Evolutionary conservation across 2,329 filamentous ascomycete genomes (phyloP).

Genomic region (Diaporthe citri): DNA sequence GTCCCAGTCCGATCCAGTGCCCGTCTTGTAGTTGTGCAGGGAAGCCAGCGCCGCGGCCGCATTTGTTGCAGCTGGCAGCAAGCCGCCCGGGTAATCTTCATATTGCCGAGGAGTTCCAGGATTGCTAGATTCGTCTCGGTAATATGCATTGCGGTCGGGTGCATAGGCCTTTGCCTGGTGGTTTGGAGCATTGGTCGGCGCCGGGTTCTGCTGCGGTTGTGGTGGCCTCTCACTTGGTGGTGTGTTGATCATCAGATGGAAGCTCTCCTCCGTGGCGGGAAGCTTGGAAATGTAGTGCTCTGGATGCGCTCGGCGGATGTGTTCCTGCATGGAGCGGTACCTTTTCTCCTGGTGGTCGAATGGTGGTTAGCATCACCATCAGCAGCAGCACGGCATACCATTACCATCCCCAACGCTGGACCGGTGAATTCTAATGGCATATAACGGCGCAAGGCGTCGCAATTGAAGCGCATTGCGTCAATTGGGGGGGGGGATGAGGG

Average conservation of each 20-base stretch:
- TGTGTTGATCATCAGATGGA: conserved; percentile 94
- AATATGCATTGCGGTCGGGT: conserved; percentile 75
- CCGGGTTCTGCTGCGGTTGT: conserved; percentile 50
- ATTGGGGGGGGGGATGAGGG: conserved; percentile 22
- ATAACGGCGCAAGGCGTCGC: conserved; percentile 38
- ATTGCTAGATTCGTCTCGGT: conserved; percentile 74
- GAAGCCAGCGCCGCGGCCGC: conserved; percentile 90
- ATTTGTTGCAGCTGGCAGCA: conserved; percentile 75
- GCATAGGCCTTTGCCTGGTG: conserved; percentile 61
- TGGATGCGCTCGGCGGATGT: conserved; percentile 96
- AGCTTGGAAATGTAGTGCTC: conserved; percentile 99
- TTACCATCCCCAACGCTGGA: not conserved
- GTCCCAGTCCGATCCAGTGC: conserved; percentile 80
- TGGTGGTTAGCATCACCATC: conserved; percentile 41
- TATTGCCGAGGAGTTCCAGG: conserved; percentile 76
- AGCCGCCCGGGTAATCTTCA: conserved; percentile 77
- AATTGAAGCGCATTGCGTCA: conserved; percentile 30
- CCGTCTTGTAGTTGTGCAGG: conserved; percentile 76
- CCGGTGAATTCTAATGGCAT: conserved; percentile 6
- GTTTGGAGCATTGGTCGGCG: conserved; percentile 39
- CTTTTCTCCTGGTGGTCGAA: conserved; percentile 50
- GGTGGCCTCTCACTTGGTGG: conserved; percentile 68
- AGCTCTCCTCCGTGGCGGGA: conserved; percentile 97
- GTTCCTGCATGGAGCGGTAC: conserved; percentile 99
- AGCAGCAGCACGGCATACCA: not conserved